Percentiles rank a stretch among this genome's conserved stretches.
Evolutionary conservation across 441 rosid species (phyloP).

Genomic region (Bruguiera hainesii): DNA sequence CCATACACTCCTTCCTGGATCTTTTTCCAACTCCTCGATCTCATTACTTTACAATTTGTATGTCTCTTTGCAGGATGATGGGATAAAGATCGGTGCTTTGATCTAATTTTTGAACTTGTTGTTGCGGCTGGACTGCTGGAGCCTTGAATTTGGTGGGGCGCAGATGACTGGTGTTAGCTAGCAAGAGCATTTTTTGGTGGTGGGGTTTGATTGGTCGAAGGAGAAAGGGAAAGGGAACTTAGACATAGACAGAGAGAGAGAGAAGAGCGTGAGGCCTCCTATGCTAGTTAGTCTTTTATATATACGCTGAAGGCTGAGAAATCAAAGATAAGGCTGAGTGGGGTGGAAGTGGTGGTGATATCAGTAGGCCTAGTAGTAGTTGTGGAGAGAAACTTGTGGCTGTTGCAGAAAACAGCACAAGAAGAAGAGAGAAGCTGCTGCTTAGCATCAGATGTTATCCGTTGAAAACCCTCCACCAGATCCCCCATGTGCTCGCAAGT

Average conservation of each 20-base stretch:
- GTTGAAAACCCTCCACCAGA: slow-evolving; percentile 76
- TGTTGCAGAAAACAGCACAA: slow-evolving; percentile 63
- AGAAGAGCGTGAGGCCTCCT: slow-evolving; percentile 2
- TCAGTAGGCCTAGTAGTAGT: slow-evolving; percentile 1
- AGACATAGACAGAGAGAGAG: slow-evolving; percentile 1
- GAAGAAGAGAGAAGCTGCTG: slow-evolving; percentile 37
- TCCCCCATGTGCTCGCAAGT: slow-evolving; percentile 54
- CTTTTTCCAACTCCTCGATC: slow-evolving; percentile 18
- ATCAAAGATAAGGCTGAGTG: slow-evolving; percentile 44
- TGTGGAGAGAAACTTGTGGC: slow-evolving; percentile 52
- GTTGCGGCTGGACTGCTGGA: slow-evolving; percentile 6
- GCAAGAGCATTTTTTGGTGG: slow-evolving; percentile 16
- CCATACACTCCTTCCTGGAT: slow-evolving; percentile 19
- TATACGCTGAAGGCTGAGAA: slow-evolving; percentile 75
- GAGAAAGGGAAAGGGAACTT: slow-evolving; percentile 11
- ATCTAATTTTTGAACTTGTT: slow-evolving; percentile 17
- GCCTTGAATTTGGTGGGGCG: slow-evolving; percentile 9
- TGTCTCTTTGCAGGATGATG: slow-evolving; percentile 34
- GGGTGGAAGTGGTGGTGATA: slow-evolving; percentile 15
- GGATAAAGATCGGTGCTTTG: slow-evolving; percentile 41
- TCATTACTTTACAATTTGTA: slow-evolving; percentile 8
- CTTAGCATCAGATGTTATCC: slow-evolving; percentile 93
- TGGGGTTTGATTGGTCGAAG: slow-evolving; percentile 26
- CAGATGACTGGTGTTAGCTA: slow-evolving; percentile 9
- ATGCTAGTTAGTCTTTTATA: not conserved